Base-by-base conservation (phyloP, 345 rosid species). In the Gossypium raimondii region DNA sequence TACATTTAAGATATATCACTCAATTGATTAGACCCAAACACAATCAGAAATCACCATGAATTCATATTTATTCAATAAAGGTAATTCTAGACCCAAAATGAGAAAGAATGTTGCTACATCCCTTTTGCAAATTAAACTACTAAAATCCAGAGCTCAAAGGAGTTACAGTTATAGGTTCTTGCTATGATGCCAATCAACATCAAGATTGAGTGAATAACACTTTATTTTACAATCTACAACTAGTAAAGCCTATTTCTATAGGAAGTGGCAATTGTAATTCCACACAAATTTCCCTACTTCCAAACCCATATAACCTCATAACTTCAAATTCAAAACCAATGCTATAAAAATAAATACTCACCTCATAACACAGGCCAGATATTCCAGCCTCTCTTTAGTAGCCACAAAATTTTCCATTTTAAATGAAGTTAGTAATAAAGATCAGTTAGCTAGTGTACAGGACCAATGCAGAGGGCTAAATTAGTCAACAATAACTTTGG, bases 381-480 rank as follows among this genome's bases (percentile, higher is more conserved):
- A 66, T 20, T 66, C 70, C 70, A 66, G 34, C 34, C 53, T 68
- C 44, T 68, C 58, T 68, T 45, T 24, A 48, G 56, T 48, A 68
- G n/a, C n/a, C 34, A 18, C 53, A 67, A 67, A 43, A 45, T 3
- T 20, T 66, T 47, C 10, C 56, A 47, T 24, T 47, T 66, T 67
- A 67, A 45, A 67, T 67, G 4, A 20, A 44, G 24, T 11, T n/a
- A 22, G n/a, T 67, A 20, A 13, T 22, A 67, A 22, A 45, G 20
- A 67, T 67, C 41, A 14, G 13, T 67, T 13, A 67, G 3, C 18
- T 22, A 41, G 29, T 13, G 18, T 43, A 52, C 18, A 69, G 2
- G 8, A 53, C 53, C 47, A 56, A n/a, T 34, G 75, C 71, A 61
- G 12, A 61, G 22, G 61, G 44, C 62, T 70, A 4, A 62, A 11